Evolutionary conservation across 2,329 filamentous ascomycete genomes (phyloP).

Genomic region (Coniochaeta prunicola): DNA sequence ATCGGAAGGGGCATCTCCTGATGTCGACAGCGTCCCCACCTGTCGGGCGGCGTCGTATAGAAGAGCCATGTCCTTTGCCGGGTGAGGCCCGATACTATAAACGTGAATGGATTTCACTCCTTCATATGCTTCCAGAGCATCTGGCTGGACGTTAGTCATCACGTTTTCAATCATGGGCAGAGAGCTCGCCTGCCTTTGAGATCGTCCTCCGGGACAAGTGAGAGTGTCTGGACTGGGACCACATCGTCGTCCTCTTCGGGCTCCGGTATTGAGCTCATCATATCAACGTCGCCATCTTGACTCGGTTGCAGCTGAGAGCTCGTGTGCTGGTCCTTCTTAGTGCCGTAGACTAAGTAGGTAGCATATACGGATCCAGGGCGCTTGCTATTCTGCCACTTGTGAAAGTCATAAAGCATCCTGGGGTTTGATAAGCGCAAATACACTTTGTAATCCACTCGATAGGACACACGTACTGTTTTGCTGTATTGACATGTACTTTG

Average conservation of each 20-base stretch:
- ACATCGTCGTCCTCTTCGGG: slow-evolving; percentile 41
- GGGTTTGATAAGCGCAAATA: neutral
- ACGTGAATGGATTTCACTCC: slow-evolving; percentile 75
- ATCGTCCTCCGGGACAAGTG: slow-evolving; percentile 65
- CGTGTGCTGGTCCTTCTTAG: slow-evolving; percentile 35
- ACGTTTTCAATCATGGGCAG: neutral
- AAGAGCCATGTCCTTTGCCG: slow-evolving; percentile 62
- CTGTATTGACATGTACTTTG: slow-evolving; percentile 76
- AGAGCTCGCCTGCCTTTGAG: slow-evolving; percentile 47
- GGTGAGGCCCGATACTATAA: slow-evolving; percentile 72
- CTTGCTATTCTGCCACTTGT: slow-evolving; percentile 68
- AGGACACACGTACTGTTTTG: slow-evolving; percentile 65
- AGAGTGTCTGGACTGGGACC: slow-evolving; percentile 50
- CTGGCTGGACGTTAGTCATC: slow-evolving; percentile 32
- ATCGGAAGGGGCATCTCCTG: slow-evolving; percentile 51
- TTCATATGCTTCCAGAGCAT: slow-evolving; percentile 59
- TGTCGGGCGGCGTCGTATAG: slow-evolving; percentile 64
- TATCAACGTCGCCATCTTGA: slow-evolving; percentile 59
- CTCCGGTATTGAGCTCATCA: slow-evolving; percentile 59
- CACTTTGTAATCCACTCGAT: neutral
- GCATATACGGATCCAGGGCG: slow-evolving; percentile 73
- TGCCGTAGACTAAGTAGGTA: slow-evolving; percentile 82
- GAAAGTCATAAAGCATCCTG: slow-evolving; percentile 84
- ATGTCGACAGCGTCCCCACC: slow-evolving; percentile 44
- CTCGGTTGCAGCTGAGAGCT: slow-evolving; percentile 15